These are phyloP conservation scores for Salmacisia buchloeana DNA, from an alignment of 1,284 basidiomycete genomes.

Conservation along the genomic window DNA sequence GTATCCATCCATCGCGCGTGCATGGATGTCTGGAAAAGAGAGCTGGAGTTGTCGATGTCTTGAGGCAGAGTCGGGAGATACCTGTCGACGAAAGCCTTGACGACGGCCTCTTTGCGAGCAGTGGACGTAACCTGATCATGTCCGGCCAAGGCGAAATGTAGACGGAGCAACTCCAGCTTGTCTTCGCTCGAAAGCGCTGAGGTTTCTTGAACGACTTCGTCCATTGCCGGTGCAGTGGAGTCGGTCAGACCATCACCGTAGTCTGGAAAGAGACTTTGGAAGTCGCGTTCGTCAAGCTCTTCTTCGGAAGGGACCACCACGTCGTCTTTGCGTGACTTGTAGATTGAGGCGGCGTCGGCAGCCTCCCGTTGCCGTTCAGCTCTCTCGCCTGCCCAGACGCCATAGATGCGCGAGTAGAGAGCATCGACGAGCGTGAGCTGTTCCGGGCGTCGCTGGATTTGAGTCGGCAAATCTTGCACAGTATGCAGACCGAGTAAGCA, in stretches of 20 bases:
- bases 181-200: neutral
- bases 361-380: constrained; percentile 64
- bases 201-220: neutral
- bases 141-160: neutral
- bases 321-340: constrained; percentile 64
- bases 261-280: constrained; percentile 73
- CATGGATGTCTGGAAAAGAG: constrained; percentile 1
- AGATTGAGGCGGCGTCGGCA: constrained; percentile 58
- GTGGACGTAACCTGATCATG: neutral
- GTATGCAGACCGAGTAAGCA: neutral
- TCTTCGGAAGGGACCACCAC: constrained; percentile 65
- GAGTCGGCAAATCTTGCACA: neutral
- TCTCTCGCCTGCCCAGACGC: constrained; percentile 52
- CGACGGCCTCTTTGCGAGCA: neutral
- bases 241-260: constrained; percentile 59
- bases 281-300: constrained; percentile 68
- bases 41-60: neutral
- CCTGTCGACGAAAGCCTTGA: neutral
- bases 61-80: neutral
- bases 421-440: neutral
- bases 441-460: neutral
- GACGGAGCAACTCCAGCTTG: neutral
- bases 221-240: neutral
- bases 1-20: constrained; percentile 1
- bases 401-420: neutral